These are phyloP conservation scores for Tylopilus subfusipes DNA, from an alignment of 768 basidiomycete genomes.

Conservation along the genomic window DNA sequence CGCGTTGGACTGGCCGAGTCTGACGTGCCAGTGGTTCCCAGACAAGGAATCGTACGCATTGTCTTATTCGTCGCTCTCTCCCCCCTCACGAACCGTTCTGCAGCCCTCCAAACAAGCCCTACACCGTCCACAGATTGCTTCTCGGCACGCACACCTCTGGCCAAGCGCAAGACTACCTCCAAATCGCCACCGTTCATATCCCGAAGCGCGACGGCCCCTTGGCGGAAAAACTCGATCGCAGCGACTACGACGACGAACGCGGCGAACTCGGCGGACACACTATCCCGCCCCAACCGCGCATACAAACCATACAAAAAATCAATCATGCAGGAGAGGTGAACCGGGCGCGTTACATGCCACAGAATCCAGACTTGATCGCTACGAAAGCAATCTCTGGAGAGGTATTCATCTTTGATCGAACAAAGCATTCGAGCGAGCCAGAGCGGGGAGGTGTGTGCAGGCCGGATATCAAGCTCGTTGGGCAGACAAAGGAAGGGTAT, in stretches of 20 bases:
- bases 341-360: constrained; percentile 97
- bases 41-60: constrained; percentile 86
- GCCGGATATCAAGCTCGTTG: constrained; percentile 87
- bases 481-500: constrained; percentile 91
- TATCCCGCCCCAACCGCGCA: constrained; percentile 77
- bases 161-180: constrained; percentile 89
- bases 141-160: constrained; percentile 98
- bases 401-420: constrained; percentile 93
- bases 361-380: constrained; percentile 95
- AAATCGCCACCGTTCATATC: constrained; percentile 92
- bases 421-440: constrained; percentile 93
- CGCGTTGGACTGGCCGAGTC: constrained; percentile 94
- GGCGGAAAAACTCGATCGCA: constrained; percentile 73
- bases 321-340: constrained; percentile 97
- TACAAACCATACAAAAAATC: constrained; percentile 90
- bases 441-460: constrained; percentile 79
- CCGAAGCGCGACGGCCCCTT: constrained; percentile 74
- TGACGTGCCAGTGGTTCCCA: constrained; percentile 99
- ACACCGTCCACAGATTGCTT: constrained; percentile 89
- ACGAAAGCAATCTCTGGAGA: constrained; percentile 92
- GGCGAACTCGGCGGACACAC: constrained; percentile 94
- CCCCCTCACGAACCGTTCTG: not conserved
- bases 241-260: constrained; percentile 85
- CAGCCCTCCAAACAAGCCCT: constrained; percentile 91
- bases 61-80: not conserved